Percentiles rank a stretch among this genome's conserved stretches.
These are phyloP conservation scores for Fusarium tanahbumbuense DNA, from an alignment of 2,329 filamentous ascomycete genomes.

Conservation along the genomic window DNA sequence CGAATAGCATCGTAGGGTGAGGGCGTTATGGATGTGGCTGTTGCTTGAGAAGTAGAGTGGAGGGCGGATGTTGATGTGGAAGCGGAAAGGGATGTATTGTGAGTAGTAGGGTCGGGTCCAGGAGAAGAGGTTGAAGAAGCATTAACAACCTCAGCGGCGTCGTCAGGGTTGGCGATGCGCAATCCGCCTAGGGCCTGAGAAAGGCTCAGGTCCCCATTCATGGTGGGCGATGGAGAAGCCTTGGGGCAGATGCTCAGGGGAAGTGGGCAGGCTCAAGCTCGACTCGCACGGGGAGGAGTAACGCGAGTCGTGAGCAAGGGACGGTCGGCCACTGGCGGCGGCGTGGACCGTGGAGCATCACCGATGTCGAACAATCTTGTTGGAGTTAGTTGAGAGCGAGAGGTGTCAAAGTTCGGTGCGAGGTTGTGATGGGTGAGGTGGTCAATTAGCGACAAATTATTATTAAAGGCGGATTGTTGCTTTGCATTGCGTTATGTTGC, in stretches of 20 bases:
- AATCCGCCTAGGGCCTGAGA: conserved; percentile 92
- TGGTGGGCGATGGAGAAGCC: conserved; percentile 58
- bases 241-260: conserved; percentile 42
- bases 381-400: conserved; percentile 23
- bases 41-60: conserved; percentile 33
- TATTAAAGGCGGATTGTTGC: conserved; percentile 9
- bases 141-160: conserved; percentile 62
- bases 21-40: conserved; percentile 32
- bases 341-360: conserved; percentile 46
- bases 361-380: conserved; percentile 37
- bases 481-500: conserved; percentile 6
- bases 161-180: conserved; percentile 96
- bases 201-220: conserved; percentile 93
- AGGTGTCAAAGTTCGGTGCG: not conserved
- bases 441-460: conserved; percentile 39
- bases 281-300: conserved; percentile 37
- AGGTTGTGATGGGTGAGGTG: conserved; percentile 17
- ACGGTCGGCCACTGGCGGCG: conserved; percentile 42
- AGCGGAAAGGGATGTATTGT: conserved; percentile 29
- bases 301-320: conserved; percentile 42
- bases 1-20: conserved; percentile 41
- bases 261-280: conserved; percentile 37
- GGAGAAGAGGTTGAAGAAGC: conserved; percentile 43
- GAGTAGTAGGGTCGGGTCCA: conserved; percentile 25
- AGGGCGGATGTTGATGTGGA: conserved; percentile 31